Base-by-base conservation (phyloP, 1,284 basidiomycete genomes). In the Ceratobasidium papillatum region DNA sequence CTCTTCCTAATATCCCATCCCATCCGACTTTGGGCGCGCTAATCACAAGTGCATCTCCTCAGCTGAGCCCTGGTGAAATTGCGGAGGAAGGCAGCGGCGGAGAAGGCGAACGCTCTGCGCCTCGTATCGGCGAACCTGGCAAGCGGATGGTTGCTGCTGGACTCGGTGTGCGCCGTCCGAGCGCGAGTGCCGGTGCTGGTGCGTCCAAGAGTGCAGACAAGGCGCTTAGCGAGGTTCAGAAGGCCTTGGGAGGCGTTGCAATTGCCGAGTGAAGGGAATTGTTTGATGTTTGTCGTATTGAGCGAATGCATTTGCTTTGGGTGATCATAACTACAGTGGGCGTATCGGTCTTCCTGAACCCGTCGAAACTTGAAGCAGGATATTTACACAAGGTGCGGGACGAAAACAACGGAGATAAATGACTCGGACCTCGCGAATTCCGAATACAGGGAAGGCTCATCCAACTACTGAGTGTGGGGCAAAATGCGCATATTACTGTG, bases 91-190 rank as follows among this genome's bases (percentile, higher is more conserved):
- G 87, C 87, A 77, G 81, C 41, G 79, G 81, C 25, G 80, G 80
- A 9, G 81, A 82, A 61, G 82, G 83, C 56, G 74, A 59, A 41
- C 76, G 51, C 47, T 75, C 62, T n/a, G 74, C 77, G 27, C 90
- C 92, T 27, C 87, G 90, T 79, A 93, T 94, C 78, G 93, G 92
- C 41, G 91, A 94, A 81, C 91, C 92, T 43, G 92, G 91, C 61
- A 92, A 92, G 84, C 86, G 92, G 79, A 94, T 94, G 92, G 85
- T 94, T 43, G 93, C 92, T 63, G 90, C 90, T 74, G 92, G 92
- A 38, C 84, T 94, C 76, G 93, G 92, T 63, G 86, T 94, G 72
- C 86, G 92, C 82, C 92, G 93, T 82, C 92, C 92, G 30, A 85
- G 86, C 47, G 84, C 93, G 73, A 87, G 86, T 30, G 74, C 69